Evolutionary conservation across 2,329 filamentous ascomycete genomes (phyloP).

Genomic region (Pestalotiopsis sp.): DNA sequence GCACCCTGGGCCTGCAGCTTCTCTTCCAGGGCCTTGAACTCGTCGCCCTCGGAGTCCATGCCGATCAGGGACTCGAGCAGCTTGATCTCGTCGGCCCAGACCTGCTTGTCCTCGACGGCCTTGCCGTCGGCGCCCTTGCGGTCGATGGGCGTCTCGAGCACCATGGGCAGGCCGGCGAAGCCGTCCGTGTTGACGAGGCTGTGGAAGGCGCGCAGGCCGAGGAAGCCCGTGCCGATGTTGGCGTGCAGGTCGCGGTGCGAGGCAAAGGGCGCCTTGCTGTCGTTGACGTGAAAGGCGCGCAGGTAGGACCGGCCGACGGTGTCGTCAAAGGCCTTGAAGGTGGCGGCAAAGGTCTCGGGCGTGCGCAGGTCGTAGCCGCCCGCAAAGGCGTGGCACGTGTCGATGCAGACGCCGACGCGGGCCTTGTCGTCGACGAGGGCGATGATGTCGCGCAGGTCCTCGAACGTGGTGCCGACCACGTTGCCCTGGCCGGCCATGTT

Average conservation of each 20-base stretch:
- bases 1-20: constrained; percentile 69
- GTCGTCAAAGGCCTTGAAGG: constrained; percentile 75
- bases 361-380: constrained; percentile 88
- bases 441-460: constrained; percentile 87
- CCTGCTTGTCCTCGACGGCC: constrained; percentile 72
- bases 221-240: constrained; percentile 93
- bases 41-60: constrained; percentile 74
- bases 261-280: constrained; percentile 85
- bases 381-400: constrained; percentile 95
- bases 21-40: constrained; percentile 68
- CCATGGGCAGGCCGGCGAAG: constrained; percentile 81
- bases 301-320: constrained; percentile 80
- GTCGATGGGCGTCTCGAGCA: constrained; percentile 95
- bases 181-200: constrained; percentile 81
- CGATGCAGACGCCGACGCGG: constrained; percentile 90
- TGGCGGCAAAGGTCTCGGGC: constrained; percentile 70
- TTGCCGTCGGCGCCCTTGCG: constrained; percentile 66
- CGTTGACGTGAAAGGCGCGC: constrained; percentile 87
- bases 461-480: constrained; percentile 81
- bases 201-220: constrained; percentile 89
- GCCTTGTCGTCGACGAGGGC: constrained; percentile 75
- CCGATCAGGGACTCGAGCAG: constrained; percentile 85
- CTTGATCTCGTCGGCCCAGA: constrained; percentile 96
- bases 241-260: constrained; percentile 89
- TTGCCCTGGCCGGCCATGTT: constrained; percentile 95